These are phyloP conservation scores for Staphylotrichum tortipilum DNA, from an alignment of 495 filamentous ascomycete genomes.

Conservation along the genomic window DNA sequence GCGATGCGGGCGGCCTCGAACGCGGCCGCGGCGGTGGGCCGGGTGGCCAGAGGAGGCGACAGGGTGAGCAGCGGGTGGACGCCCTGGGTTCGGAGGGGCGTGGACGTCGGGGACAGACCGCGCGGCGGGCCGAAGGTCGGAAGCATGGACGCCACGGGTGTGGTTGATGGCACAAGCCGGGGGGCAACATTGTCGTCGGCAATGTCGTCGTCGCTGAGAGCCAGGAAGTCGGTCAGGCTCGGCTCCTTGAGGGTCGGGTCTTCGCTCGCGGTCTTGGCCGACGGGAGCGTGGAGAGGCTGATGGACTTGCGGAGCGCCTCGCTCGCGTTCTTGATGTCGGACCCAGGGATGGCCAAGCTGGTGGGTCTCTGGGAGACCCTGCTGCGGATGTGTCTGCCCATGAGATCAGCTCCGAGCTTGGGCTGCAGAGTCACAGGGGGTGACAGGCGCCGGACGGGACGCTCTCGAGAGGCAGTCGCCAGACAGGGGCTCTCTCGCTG, in stretches of 20 bases:
- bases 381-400: not conserved
- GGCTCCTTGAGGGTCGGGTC: conserved; percentile 30
- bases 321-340: not conserved
- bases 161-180: conserved; percentile 1
- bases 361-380: not conserved
- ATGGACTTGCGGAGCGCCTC: conserved; percentile 13
- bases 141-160: not conserved
- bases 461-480: not conserved
- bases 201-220: conserved; percentile 40
- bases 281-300: conserved; percentile 16
- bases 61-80: conserved; percentile 14
- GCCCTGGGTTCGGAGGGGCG: not conserved
- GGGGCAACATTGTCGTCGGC: conserved; percentile 22
- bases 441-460: conserved; percentile 13
- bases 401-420: not conserved
- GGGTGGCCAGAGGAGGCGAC: conserved; percentile 22
- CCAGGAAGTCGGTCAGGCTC: conserved; percentile 37
- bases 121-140: conserved; percentile 7
- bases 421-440: conserved; percentile 15
- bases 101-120: conserved; percentile 1
- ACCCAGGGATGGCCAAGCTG: conserved; percentile 1
- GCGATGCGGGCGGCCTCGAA: conserved; percentile 36
- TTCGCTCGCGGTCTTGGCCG: not conserved
- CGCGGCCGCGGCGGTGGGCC: conserved; percentile 28
- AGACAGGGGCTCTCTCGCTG: not conserved